Evolutionary conservation across 805 yeast genomes (phyloP).

Genomic region (Kluyveromyces nonfermentans): DNA sequence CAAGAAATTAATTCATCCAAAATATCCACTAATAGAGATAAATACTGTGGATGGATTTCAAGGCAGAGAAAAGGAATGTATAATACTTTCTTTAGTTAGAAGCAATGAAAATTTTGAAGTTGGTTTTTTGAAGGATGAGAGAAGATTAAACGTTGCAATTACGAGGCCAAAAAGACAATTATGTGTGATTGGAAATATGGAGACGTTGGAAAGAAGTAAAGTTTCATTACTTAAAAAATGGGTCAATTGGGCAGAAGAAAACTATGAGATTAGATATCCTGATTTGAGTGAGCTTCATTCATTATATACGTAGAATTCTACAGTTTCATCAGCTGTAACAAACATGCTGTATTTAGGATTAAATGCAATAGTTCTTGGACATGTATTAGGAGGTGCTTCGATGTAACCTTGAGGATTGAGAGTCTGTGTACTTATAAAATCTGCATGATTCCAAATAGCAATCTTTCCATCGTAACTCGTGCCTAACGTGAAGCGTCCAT

Average conservation of each 20-base stretch:
- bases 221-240: slow-evolving; percentile 49
- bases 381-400: slow-evolving; percentile 26
- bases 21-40: slow-evolving; percentile 49
- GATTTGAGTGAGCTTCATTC: slow-evolving; percentile 34
- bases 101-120: slow-evolving; percentile 62
- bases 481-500: slow-evolving; percentile 51
- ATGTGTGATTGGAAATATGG: slow-evolving; percentile 81
- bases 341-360: slow-evolving; percentile 35
- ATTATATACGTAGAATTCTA: slow-evolving; percentile 28
- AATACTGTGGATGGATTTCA: slow-evolving; percentile 95
- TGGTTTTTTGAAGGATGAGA: slow-evolving; percentile 71
- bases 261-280: slow-evolving; percentile 61
- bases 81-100: slow-evolving; percentile 71
- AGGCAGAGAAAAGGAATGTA: slow-evolving; percentile 88
- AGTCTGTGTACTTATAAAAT: slow-evolving; percentile 22
- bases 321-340: slow-evolving; percentile 31
- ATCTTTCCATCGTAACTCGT: slow-evolving; percentile 50
- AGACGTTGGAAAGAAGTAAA: slow-evolving; percentile 39
- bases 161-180: slow-evolving; percentile 82
- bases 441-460: slow-evolving; percentile 42
- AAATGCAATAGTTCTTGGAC: slow-evolving; percentile 33
- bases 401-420: slow-evolving; percentile 22
- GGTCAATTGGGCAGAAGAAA: slow-evolving; percentile 60
- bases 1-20: slow-evolving; percentile 35
- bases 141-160: slow-evolving; percentile 87